phyloP scores from a whole-genome alignment of 257 asterid genomes.

The Dorcoceras hygrometricum region DNA sequence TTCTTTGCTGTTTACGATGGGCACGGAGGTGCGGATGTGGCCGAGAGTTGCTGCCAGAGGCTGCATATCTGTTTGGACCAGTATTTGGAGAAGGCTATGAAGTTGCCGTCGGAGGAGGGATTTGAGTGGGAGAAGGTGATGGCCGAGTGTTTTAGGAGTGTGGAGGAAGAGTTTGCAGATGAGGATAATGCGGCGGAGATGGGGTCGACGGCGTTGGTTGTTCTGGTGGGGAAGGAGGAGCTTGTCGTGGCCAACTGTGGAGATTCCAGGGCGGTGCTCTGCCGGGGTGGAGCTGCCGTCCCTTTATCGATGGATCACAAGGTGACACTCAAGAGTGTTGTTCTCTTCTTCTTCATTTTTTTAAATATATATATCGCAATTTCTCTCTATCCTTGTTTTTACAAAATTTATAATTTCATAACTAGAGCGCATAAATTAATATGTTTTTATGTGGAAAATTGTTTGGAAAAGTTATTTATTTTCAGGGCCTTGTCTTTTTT shows the following conservation, averaged over 20 bases:
- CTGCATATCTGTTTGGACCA: constrained; percentile 39
- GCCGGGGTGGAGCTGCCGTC: constrained; percentile 37
- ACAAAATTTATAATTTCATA: neutral
- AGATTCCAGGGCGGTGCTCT: constrained; percentile 63
- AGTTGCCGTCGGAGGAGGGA: neutral
- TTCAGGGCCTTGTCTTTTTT: no score
- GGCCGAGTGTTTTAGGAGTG: constrained; percentile 32
- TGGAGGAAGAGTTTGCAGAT: constrained; percentile 41
- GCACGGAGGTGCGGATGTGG: constrained; percentile 45
- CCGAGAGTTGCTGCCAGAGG: constrained; percentile 40
- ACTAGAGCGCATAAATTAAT: neutral
- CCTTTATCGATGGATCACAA: constrained; percentile 48
- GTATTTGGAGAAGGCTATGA: constrained; percentile 24
- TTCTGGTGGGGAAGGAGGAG: constrained; percentile 43
- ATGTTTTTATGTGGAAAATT: neutral
- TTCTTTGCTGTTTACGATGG: constrained; percentile 61
- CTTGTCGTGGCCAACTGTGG: constrained; percentile 69
- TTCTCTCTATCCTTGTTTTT: neutral
- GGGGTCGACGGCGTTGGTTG: constrained; percentile 62
- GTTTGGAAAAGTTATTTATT: no score
- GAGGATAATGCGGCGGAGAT: neutral
- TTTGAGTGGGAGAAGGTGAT: constrained; percentile 46
- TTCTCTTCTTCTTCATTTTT: neutral
- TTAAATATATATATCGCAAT: neutral
- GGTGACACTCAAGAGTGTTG: constrained; percentile 27